phyloP scores from a whole-genome alignment of 140 eudicot genomes.

The Bidens hawaiensis region DNA sequence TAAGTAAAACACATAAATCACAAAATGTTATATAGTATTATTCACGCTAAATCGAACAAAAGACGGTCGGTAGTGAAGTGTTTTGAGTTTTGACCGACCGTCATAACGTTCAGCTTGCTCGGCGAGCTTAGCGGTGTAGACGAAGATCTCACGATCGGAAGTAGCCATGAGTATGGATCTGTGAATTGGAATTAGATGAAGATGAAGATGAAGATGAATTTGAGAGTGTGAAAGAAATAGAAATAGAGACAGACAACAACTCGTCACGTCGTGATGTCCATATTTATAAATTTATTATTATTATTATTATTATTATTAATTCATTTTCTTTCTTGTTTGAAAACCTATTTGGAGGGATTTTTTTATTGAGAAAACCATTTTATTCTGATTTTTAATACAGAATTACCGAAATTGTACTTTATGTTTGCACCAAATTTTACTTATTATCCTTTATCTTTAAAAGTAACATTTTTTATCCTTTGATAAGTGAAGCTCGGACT shows the following conservation, averaged over 20 bases:
- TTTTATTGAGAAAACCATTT: too few species aligned
- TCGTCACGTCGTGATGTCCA: slow-evolving; percentile 14
- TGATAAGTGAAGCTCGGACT: too few species aligned
- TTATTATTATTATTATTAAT: too few species aligned
- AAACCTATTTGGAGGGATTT: too few species aligned
- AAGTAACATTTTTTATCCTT: too few species aligned
- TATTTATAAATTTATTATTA: neutral
- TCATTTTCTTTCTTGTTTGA: too few species aligned
- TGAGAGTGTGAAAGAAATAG: slow-evolving; percentile 7
- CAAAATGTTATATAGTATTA: neutral
- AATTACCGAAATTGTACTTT: too few species aligned
- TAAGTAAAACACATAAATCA: neutral
- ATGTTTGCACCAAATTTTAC: too few species aligned
- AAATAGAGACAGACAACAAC: slow-evolving; percentile 17
- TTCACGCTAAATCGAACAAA: too few species aligned
- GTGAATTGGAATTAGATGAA: neutral
- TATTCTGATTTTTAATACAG: too few species aligned
- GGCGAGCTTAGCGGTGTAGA: slow-evolving; percentile 71
- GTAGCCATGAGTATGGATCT: slow-evolving; percentile 47
- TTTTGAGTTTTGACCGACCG: slow-evolving; percentile 26
- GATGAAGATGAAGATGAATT: neutral
- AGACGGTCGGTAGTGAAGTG: neutral
- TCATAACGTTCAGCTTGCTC: slow-evolving; percentile 86
- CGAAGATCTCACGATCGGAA: slow-evolving; percentile 64
- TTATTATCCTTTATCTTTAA: too few species aligned